phyloP scores from a whole-genome alignment of 2,329 filamentous ascomycete genomes.

The Cladobotryum mycophilum region DNA sequence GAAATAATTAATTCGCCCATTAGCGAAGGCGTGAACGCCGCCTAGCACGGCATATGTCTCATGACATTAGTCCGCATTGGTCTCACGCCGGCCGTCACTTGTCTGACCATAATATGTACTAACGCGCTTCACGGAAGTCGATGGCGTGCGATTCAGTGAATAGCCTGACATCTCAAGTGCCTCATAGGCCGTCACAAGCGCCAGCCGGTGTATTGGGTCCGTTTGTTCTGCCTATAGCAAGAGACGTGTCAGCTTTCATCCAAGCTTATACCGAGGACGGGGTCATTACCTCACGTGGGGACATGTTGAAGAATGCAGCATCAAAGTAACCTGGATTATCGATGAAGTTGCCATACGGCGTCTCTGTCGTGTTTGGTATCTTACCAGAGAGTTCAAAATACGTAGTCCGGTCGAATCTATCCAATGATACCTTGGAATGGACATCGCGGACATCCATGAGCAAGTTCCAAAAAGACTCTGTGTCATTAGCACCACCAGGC shows the following conservation, averaged over 20 bases:
- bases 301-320: conserved; percentile 73
- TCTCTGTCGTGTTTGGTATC: conserved; percentile 59
- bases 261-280: conserved; percentile 16
- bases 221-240: too few relatives aligned
- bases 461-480: conserved; percentile 51
- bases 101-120: neutral
- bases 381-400: conserved; percentile 62
- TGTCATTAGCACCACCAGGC: conserved; percentile 28
- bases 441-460: conserved; percentile 61
- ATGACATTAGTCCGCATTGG: neutral
- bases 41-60: neutral
- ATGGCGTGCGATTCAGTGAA: conserved; percentile 57
- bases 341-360: conserved; percentile 61
- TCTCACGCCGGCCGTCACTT: neutral
- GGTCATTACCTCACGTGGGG: conserved; percentile 64
- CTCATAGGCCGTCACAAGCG: conserved; percentile 68
- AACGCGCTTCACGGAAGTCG: conserved; percentile 18
- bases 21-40: neutral
- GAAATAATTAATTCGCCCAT: conserved; percentile 49
- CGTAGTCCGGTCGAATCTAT: conserved; percentile 58
- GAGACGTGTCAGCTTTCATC: too few relatives aligned
- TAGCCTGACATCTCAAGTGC: conserved; percentile 70
- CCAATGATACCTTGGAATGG: conserved; percentile 51
- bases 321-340: conserved; percentile 68
- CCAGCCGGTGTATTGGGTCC: conserved; percentile 68